Conservation (phyloP, 116 monocot species). For the Dioscorea cayenensis region DNA sequence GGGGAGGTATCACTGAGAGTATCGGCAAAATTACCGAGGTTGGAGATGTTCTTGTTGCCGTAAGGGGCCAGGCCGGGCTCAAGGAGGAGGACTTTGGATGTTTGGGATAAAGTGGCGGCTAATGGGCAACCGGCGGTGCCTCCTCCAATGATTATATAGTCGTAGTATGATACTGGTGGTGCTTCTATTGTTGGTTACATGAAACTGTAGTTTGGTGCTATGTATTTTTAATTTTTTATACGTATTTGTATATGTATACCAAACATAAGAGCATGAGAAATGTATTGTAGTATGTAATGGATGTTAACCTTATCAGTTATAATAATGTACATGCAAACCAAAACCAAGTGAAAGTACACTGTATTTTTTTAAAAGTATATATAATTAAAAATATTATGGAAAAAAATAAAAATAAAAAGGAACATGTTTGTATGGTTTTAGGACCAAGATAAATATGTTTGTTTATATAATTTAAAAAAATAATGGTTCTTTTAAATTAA, state of each 20-base stretch:
- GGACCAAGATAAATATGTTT: no score
- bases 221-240: neutral
- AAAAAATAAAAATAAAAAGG: no score
- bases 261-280: neutral
- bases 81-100: conserved; percentile 33
- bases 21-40: conserved; percentile 35
- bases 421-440: no score
- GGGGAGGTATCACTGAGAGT: conserved; percentile 43
- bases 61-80: conserved; percentile 54
- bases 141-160: conserved; percentile 74
- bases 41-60: conserved; percentile 42
- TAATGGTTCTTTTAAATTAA: no score
- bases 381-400: no score
- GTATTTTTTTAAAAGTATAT: no score
- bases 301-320: no score
- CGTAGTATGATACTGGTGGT: conserved; percentile 35
- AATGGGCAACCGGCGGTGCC: conserved; percentile 80
- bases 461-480: no score
- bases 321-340: no score
- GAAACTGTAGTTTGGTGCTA: conserved; percentile 52
- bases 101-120: conserved; percentile 43
- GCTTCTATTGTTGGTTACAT: conserved; percentile 27
- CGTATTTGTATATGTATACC: neutral
- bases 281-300: no score
- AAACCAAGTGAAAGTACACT: no score